Evolutionary conservation across 2,329 filamentous ascomycete genomes (phyloP).

Genomic region (Paraphoma sp.): DNA sequence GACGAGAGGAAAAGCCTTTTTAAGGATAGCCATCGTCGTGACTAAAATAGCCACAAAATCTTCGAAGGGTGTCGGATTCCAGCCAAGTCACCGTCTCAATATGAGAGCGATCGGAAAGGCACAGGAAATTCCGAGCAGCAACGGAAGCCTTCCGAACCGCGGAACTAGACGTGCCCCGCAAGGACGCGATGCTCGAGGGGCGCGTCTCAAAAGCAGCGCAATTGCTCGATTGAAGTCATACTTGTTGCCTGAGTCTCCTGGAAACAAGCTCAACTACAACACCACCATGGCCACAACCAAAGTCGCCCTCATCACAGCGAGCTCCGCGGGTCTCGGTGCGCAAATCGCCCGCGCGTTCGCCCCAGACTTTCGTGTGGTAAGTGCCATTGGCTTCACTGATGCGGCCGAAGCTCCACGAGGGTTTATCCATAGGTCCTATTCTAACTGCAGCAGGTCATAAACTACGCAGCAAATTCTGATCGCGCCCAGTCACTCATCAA

Average conservation of each 20-base stretch:
- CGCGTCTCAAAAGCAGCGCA: neutral
- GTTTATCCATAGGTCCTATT: neutral
- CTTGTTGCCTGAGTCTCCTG: neutral
- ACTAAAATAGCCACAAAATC: no score
- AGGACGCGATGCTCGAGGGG: neutral
- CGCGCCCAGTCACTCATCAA: slow-evolving; percentile 50
- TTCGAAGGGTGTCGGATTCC: no score
- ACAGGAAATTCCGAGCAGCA: neutral
- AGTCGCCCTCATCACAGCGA: slow-evolving; percentile 57
- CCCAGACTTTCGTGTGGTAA: slow-evolving; percentile 55
- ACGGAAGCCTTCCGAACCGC: neutral
- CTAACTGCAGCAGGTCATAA: slow-evolving; percentile 49
- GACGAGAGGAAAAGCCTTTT: no score
- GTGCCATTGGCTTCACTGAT: slow-evolving; percentile 14
- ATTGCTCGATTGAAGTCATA: neutral
- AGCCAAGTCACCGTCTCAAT: no score
- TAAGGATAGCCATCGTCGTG: no score
- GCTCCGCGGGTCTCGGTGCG: slow-evolving; percentile 57
- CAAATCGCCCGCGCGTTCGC: slow-evolving; percentile 55
- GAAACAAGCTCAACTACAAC: no score
- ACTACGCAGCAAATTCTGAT: slow-evolving; percentile 54
- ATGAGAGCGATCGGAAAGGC: neutral
- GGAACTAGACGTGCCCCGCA: neutral
- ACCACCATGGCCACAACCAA: slow-evolving; percentile 47
- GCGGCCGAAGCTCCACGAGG: neutral